Evolutionary conservation across 441 rosid species (phyloP), one percentile per base, ranked within the genome.

Genomic region (Gossypium lobatum): DNA sequence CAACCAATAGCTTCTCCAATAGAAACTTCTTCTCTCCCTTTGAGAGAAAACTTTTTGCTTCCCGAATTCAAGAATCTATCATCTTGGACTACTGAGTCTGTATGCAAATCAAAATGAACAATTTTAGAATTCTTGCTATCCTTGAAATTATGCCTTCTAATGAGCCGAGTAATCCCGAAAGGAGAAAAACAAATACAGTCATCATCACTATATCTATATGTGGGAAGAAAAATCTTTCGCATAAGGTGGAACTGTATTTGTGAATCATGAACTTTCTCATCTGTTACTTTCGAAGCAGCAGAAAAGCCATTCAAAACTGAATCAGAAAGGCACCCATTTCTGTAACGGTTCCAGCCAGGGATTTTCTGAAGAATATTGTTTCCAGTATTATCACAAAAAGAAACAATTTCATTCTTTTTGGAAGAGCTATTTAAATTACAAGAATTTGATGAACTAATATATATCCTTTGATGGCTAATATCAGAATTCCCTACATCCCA

Each of bases 1-100:
- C 98, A 92, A 73, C 93, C 99, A 80, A 96, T 86, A 75, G 90
- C 90, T 80, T 86, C 91, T 78, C 82, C 93, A 79, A 84, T 71
- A 71, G 71, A 76, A 80, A 76, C 73, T 71, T 88, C 90, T 77
- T 84, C 72, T 73, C 80, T 84, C 69, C 83, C 92, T 65, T 64
- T 78, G 53, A 68, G 65, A 75, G 65, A 64, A 64, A 34, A 65
- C 14, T 71, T 62, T 70, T 81, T 83, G 52, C 74, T 80, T 58
- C 75, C 75, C 64, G 72, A 74, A 81, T 78, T 77, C 81, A 93
- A 76, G 85, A 71, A 82, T 79, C 80, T 78, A 74, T 93, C 95
- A 79, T 92, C 97, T 64, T 72, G 80, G 71, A 83, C 77, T 50
- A 75, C 78, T 69, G 82, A 67, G 42, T 78, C 85, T 54, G 83